Evolutionary conservation across 2,329 filamentous ascomycete species (phyloP).

Genomic region (Verticillium alfalfae): DNA sequence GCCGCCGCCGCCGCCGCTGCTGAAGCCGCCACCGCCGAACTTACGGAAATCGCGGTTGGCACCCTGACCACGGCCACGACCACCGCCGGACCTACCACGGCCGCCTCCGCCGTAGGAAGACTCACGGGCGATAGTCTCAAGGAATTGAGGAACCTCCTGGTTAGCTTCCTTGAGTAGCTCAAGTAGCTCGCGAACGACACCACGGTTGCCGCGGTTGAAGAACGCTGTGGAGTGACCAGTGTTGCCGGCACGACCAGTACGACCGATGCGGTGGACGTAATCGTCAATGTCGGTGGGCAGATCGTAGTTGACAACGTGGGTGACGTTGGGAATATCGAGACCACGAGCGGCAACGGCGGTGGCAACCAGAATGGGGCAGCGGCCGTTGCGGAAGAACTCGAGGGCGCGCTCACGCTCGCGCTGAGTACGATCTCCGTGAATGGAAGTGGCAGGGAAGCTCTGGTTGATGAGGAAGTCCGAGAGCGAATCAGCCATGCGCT

Average conservation of each 20-base stretch:
- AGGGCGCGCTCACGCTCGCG: slow-evolving; percentile 97
- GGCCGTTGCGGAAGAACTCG: slow-evolving; percentile 93
- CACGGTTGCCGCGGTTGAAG: slow-evolving; percentile 99
- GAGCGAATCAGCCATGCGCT: slow-evolving; percentile 97
- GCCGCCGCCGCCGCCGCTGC: slow-evolving; percentile 35
- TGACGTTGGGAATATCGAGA: slow-evolving; percentile 93
- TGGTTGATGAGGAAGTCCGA: slow-evolving; percentile 99
- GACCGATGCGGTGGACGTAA: slow-evolving; percentile 98
- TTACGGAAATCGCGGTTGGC: slow-evolving; percentile 89
- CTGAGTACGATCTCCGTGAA: slow-evolving; percentile 97
- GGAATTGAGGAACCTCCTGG: slow-evolving; percentile 89
- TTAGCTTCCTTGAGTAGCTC: slow-evolving; percentile 99
- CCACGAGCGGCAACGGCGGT: slow-evolving; percentile 91
- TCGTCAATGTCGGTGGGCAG: slow-evolving; percentile 98
- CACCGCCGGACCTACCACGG: slow-evolving; percentile 59
- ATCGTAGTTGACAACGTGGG: slow-evolving; percentile 98
- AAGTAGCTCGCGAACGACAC: slow-evolving; percentile 91
- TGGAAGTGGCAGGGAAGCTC: slow-evolving; percentile 95
- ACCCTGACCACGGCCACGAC: slow-evolving; percentile 64
- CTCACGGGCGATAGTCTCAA: slow-evolving; percentile 96
- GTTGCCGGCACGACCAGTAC: slow-evolving; percentile 99
- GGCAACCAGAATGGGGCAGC: slow-evolving; percentile 93
- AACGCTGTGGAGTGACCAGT: slow-evolving; percentile 97
- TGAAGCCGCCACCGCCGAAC: slow-evolving; percentile 51
- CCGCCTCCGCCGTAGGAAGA: slow-evolving; percentile 71